phyloP scores from a whole-genome alignment of 1,284 basidiomycete genomes.

The Austroboletus novae-zelandiae region DNA sequence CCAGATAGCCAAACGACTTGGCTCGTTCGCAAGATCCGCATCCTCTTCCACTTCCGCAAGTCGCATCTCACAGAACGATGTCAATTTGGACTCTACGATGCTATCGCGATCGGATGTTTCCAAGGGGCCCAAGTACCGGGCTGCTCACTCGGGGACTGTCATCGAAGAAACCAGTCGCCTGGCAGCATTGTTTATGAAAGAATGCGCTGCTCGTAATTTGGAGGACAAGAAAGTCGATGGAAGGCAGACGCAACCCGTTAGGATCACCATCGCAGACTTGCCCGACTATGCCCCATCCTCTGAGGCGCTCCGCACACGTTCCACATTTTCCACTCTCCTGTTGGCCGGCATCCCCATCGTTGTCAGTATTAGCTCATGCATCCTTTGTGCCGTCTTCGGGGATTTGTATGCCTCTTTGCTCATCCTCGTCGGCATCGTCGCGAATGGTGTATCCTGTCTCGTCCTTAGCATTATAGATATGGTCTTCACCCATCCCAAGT shows the following conservation, averaged over 20 bases:
- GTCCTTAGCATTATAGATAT: conserved; percentile 21
- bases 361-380: conserved; percentile 16
- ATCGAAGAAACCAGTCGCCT: conserved; percentile 17
- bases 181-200: conserved; percentile 15
- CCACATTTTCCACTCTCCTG: neutral
- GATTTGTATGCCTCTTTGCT: conserved; percentile 26
- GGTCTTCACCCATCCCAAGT: conserved; percentile 8
- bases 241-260: conserved; percentile 5
- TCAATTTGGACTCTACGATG: conserved; percentile 12
- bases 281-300: conserved; percentile 9
- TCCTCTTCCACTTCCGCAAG: neutral
- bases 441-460: conserved; percentile 23
- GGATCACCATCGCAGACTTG: conserved; percentile 14
- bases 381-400: conserved; percentile 7
- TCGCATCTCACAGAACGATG: conserved; percentile 4
- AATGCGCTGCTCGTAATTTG: conserved; percentile 1
- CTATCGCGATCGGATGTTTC: conserved; percentile 15
- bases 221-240: conserved; percentile 5
- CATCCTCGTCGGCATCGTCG: conserved; percentile 26
- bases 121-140: conserved; percentile 17
- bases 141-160: conserved; percentile 20
- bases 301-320: conserved; percentile 2
- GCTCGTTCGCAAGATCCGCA: conserved; percentile 12
- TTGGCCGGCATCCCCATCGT: conserved; percentile 19
- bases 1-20: conserved; percentile 17